Conservation (phyloP, 306 rosid genomes). For the Quercus alba region DNA sequence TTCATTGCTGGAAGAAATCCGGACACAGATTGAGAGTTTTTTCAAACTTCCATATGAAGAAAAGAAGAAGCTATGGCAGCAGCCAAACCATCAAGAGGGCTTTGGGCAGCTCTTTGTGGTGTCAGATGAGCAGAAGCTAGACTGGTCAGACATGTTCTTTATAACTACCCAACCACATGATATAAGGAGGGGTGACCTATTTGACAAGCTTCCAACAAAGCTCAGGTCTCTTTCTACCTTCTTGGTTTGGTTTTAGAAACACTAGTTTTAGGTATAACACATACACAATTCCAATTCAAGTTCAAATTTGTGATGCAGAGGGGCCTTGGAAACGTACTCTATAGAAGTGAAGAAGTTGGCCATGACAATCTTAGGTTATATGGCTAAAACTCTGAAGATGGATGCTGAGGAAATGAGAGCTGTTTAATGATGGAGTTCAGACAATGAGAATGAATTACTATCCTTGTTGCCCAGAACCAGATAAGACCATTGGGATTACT, state of each 20-base stretch:
- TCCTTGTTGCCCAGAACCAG: slow-evolving; percentile 42
- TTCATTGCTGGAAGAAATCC: slow-evolving; percentile 28
- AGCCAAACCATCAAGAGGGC: slow-evolving; percentile 26
- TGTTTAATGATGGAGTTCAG: slow-evolving; percentile 25
- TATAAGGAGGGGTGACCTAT: slow-evolving; percentile 15
- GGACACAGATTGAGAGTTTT: slow-evolving; percentile 14
- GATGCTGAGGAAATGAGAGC: slow-evolving; percentile 17
- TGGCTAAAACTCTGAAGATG: slow-evolving; percentile 26
- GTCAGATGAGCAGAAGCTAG: slow-evolving; percentile 42
- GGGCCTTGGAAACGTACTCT: slow-evolving; percentile 16
- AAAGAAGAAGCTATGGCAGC: slow-evolving; percentile 37
- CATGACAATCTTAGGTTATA: not conserved
- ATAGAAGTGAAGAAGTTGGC: slow-evolving; percentile 11
- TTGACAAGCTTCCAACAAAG: slow-evolving; percentile 29
- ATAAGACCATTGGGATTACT: slow-evolving; percentile 27
- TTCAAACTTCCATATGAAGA: slow-evolving; percentile 32
- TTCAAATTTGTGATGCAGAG: slow-evolving; percentile 3
- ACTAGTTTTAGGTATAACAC: not conserved
- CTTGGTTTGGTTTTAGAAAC: not conserved
- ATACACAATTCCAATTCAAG: not conserved
- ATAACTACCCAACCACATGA: slow-evolving; percentile 26
- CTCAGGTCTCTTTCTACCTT: slow-evolving; percentile 22
- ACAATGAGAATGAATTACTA: slow-evolving; percentile 35
- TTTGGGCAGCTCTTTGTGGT: slow-evolving; percentile 40
- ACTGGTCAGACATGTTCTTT: slow-evolving; percentile 41